Base-by-base conservation (phyloP, 495 filamentous ascomycete genomes). In the Aspergillus diversus region DNA sequence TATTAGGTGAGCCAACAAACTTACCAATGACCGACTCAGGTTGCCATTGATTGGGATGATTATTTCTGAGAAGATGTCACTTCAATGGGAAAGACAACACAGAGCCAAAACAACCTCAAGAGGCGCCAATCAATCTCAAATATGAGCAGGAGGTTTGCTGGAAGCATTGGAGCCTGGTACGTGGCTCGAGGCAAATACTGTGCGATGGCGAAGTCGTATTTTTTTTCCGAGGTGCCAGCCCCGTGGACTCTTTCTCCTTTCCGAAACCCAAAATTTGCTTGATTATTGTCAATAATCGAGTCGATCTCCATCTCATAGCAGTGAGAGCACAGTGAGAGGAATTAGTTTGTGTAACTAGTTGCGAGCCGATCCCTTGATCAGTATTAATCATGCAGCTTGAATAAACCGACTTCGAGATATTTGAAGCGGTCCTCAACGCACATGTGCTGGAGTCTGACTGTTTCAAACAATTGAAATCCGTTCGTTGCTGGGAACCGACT, bases 251-350 rank as follows among this genome's bases (percentile, higher is more conserved):
- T 12, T 33, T 34, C 51, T 33, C 50, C 51, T 34, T 37, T 39
- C 37, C 57, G 32, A 34, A 31, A 53, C 33, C 16, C 15, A 47
- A 57, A 11, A 7, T n/a, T 46, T 5, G 37, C 33, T 27, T 17
- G 33, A 51, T 62, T 57, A 63, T 63, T 63, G 60, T 57, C 60
- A 63, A 63, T 63, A 63, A 63, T 57, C 34, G 13, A 13, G 60
- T 57, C 60, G 60, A 63, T 63, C 60, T 42, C 34, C 21, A 61
- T 49, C 39, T 13, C 37, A 39, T 5, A 17, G 12, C 16, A 21
- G 21, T 27, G 21, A 27, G 1, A 27, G 21, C 21, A 27, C 21
- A 2, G 21, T 27, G 21, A 27, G 21, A 27, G 21, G 21, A 27
- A 2, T 27, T 27, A 27, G 21, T 27, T 27, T 27, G 21, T 27